Conservation (phyloP, 345 rosid genomes). For the Euphorbia peplus region DNA sequence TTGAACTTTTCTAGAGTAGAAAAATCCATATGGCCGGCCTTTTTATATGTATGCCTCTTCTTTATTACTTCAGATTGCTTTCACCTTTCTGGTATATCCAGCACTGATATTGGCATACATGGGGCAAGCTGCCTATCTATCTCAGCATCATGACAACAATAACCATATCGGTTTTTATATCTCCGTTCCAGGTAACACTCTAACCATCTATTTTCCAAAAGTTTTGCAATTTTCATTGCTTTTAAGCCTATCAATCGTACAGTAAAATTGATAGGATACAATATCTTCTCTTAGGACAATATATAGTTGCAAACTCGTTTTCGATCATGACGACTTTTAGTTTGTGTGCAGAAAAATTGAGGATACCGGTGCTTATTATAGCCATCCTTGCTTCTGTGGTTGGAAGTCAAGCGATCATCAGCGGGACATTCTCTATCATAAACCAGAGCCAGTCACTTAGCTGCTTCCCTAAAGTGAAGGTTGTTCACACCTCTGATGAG, state of each 20-base stretch:
- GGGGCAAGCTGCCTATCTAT: constrained; percentile 99
- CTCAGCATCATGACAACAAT: constrained; percentile 68
- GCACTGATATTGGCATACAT: constrained; percentile 96
- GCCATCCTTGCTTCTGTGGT: constrained; percentile 98
- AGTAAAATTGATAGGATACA: too few species aligned
- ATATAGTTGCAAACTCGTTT: not conserved
- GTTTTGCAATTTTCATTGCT: not conserved
- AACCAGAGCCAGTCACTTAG: constrained; percentile 99
- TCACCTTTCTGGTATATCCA: constrained; percentile 92
- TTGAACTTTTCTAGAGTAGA: not conserved
- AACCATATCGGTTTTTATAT: constrained; percentile 74
- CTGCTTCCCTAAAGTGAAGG: constrained; percentile 97
- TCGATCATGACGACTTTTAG: not conserved
- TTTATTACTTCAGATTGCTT: constrained; percentile 62
- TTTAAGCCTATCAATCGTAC: too few species aligned
- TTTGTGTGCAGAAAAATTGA: constrained; percentile 54
- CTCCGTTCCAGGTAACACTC: constrained; percentile 74
- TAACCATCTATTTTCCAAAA: not conserved
- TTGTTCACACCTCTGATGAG: constrained; percentile 92
- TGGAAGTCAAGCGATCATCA: constrained; percentile 98
- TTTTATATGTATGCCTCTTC: not conserved
- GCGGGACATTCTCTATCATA: constrained; percentile 98
- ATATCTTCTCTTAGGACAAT: not conserved
- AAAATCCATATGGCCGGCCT: not conserved
- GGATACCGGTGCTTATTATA: constrained; percentile 77